A percentile compares a stretch with the other conserved stretches of the same genome.
Evolutionary conservation across 1,139 yeast genomes (phyloP).

Genomic region (Debaryomyces fabryi): DNA sequence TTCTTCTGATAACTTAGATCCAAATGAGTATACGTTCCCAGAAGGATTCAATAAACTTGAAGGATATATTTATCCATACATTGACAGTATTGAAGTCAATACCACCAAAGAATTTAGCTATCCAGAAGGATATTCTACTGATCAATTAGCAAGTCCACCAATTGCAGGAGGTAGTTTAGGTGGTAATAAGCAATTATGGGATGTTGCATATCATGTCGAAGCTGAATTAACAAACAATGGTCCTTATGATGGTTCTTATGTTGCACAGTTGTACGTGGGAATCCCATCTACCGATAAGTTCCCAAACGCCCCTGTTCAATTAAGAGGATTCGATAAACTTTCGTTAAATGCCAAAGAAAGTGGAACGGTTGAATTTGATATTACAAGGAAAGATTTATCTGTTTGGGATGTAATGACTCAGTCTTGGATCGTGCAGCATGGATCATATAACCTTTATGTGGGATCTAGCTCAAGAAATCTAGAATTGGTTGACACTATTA

Average conservation of each 20-base stretch:
- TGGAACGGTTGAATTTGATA: constrained; percentile 32
- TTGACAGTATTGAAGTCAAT: constrained; percentile 32
- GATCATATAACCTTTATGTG: constrained; percentile 48
- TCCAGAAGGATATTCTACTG: constrained; percentile 42
- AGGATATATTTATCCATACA: constrained; percentile 44
- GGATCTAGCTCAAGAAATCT: constrained; percentile 40
- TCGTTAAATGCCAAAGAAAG: constrained; percentile 42
- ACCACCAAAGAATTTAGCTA: constrained; percentile 44
- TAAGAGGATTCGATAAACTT: constrained; percentile 58
- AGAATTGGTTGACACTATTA: constrained; percentile 47
- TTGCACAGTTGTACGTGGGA: constrained; percentile 50
- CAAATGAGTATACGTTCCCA: constrained; percentile 24
- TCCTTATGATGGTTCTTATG: constrained; percentile 44
- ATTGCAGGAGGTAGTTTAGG: constrained; percentile 51
- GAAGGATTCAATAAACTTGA: constrained; percentile 27
- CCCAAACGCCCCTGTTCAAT: constrained; percentile 51
- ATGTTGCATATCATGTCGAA: constrained; percentile 28
- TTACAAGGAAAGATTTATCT: constrained; percentile 51
- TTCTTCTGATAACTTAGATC: constrained; percentile 15
- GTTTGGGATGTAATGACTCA: constrained; percentile 54
- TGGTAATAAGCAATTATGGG: constrained; percentile 36
- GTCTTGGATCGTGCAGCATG: constrained; percentile 55
- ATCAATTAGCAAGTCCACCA: constrained; percentile 16
- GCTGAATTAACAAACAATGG: constrained; percentile 37
- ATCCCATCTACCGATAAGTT: constrained; percentile 42